These are phyloP conservation scores for Warburgia ugandensis DNA, from an alignment of 164 flowering plant species.

Conservation along the genomic window DNA sequence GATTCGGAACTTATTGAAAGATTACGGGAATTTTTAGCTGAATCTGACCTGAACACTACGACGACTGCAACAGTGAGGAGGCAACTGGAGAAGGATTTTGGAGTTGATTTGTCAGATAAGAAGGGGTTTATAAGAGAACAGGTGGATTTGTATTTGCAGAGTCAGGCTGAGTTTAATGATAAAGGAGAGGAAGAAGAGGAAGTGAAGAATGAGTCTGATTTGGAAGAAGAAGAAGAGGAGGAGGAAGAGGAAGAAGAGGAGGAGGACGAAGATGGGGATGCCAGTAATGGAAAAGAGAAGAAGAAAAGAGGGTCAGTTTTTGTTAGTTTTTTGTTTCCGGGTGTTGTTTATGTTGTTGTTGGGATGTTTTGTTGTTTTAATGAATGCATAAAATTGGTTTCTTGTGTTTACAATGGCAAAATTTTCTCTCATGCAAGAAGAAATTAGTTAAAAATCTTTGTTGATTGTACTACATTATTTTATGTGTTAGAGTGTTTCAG, in stretches of 20 bases:
- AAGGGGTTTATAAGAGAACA: conserved; percentile 70
- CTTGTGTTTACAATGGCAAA: too few relatives aligned
- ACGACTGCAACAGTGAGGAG: conserved; percentile 70
- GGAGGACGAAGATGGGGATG: conserved; percentile 17
- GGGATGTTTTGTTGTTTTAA: too few relatives aligned
- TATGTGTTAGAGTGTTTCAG: too few relatives aligned
- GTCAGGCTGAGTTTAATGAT: conserved; percentile 21
- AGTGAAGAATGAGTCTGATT: conserved; percentile 12
- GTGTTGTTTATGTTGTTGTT: background rate
- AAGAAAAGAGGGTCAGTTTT: conserved; percentile 6
- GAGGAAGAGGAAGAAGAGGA: conserved; percentile 17
- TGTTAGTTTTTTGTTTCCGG: background rate
- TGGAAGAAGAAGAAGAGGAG: too few relatives aligned
- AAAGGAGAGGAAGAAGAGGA: conserved; percentile 19
- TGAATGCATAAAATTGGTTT: too few relatives aligned
- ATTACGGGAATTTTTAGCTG: conserved; percentile 52
- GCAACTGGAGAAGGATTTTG: conserved; percentile 69
- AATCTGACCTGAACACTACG: conserved; percentile 73
- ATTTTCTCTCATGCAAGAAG: too few relatives aligned
- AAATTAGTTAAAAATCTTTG: too few relatives aligned
- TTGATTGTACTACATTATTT: too few relatives aligned
- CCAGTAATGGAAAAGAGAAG: conserved; percentile 14
- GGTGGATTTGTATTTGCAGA: conserved; percentile 56
- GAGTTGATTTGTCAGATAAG: conserved; percentile 62
- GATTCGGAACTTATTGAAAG: conserved; percentile 58